phyloP scores from a whole-genome alignment of 192 early-diverging fungal genomes.

The Coemansia umbellata region DNA sequence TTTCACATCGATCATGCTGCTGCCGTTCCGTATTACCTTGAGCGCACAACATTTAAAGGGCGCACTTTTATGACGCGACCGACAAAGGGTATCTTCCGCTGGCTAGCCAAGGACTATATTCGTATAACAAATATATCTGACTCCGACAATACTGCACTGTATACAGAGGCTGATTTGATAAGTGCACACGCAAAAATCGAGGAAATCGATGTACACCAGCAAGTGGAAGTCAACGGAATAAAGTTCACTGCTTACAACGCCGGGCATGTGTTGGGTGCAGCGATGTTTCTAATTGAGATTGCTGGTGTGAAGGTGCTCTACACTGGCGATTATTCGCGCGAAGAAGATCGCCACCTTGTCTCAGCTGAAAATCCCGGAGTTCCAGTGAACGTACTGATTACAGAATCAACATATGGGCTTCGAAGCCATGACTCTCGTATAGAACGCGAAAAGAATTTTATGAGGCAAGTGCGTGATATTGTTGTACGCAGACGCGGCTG shows the following conservation, averaged over 20 bases:
- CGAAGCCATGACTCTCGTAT: slow-evolving; percentile 93
- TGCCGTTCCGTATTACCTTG: slow-evolving; percentile 92
- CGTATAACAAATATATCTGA: slow-evolving; percentile 63
- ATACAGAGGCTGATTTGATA: slow-evolving; percentile 83
- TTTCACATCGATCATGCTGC: slow-evolving; percentile 98
- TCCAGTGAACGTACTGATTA: slow-evolving; percentile 86
- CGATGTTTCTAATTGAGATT: slow-evolving; percentile 94
- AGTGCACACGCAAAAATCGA: slow-evolving; percentile 85
- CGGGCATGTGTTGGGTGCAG: slow-evolving; percentile 96
- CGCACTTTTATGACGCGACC: slow-evolving; percentile 99
- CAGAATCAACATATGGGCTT: slow-evolving; percentile 95
- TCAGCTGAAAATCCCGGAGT: slow-evolving; percentile 89
- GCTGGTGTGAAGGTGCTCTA: slow-evolving; percentile 88
- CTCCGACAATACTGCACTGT: slow-evolving; percentile 74
- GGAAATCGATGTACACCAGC: slow-evolving; percentile 94
- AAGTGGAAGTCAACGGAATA: slow-evolving; percentile 91
- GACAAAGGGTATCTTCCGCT: slow-evolving; percentile 96
- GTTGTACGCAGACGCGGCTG: slow-evolving; percentile 79
- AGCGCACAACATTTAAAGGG: slow-evolving; percentile 95
- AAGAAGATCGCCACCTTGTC: slow-evolving; percentile 98
- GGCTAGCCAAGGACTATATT: slow-evolving; percentile 93
- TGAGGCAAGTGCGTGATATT: slow-evolving; percentile 76
- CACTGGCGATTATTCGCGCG: slow-evolving; percentile 98
- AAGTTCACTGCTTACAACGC: slow-evolving; percentile 96
- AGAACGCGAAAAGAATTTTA: slow-evolving; percentile 87